phyloP scores from a whole-genome alignment of 371 early-diverging fungal genomes.

The Mortierella sp. region DNA sequence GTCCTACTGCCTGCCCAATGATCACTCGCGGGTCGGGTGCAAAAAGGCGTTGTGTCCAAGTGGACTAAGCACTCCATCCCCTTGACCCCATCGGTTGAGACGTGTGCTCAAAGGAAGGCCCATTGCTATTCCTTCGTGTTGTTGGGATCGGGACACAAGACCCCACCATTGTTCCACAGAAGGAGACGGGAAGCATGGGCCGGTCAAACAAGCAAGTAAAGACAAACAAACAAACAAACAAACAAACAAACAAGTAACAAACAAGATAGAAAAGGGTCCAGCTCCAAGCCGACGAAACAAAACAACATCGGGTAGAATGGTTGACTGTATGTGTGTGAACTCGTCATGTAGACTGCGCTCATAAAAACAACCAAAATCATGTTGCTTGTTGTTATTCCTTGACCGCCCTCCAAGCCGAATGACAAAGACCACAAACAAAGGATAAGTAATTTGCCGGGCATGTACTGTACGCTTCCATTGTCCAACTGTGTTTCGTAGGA shows the following conservation, averaged over 20 bases:
- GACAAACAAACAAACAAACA: background rate
- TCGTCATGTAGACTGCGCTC: background rate
- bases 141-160: background rate
- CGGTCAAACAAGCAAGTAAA: background rate
- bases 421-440: background rate
- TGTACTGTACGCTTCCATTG: background rate
- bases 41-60: background rate
- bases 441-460: background rate
- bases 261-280: background rate
- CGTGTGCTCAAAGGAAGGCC: background rate
- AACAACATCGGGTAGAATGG: background rate
- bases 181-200: background rate
- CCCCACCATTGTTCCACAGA: background rate
- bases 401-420: background rate
- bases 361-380: background rate
- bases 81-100: background rate
- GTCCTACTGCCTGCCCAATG: background rate
- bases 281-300: background rate
- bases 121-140: background rate
- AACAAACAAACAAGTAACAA: too few relatives aligned
- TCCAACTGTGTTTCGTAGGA: too few relatives aligned
- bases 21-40: constrained; percentile 6
- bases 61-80: background rate
- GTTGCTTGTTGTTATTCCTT: background rate
- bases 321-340: background rate